phyloP scores from a whole-genome alignment of 129 eudicot genomes.

The Scalesia atractyloides region DNA sequence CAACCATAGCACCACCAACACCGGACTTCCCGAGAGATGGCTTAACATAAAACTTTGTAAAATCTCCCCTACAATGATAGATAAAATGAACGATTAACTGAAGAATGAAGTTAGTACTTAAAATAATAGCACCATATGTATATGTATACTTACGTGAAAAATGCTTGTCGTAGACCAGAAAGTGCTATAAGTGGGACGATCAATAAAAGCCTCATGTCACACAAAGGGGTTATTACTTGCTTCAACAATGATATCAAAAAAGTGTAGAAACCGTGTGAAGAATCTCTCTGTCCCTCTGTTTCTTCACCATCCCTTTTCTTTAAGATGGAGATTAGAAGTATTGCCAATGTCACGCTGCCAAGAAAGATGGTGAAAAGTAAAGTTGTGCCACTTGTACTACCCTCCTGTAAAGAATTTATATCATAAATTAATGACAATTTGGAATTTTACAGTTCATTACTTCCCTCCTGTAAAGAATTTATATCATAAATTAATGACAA shows the following conservation, averaged over 20 bases:
- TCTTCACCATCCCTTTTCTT: constrained; percentile 64
- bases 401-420: constrained; percentile 67
- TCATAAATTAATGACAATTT: too few species aligned
- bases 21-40: constrained; percentile 92
- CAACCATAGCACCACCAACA: constrained; percentile 96
- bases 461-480: too few species aligned
- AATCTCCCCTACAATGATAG: constrained; percentile 70
- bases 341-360: constrained; percentile 78
- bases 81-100: constrained; percentile 7
- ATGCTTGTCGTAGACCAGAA: constrained; percentile 98
- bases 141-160: constrained; percentile 72
- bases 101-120: constrained; percentile 13
- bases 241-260: constrained; percentile 49
- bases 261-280: constrained; percentile 42
- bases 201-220: constrained; percentile 73
- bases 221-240: constrained; percentile 56
- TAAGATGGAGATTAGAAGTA: constrained; percentile 82
- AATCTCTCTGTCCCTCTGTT: constrained; percentile 48
- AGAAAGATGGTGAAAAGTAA: constrained; percentile 74
- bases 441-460: too few species aligned
- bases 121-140: constrained; percentile 14
- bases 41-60: constrained; percentile 74
- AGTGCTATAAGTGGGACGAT: constrained; percentile 84
- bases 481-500: too few species aligned
- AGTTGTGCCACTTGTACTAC: constrained; percentile 83